Percentiles rank a stretch among this genome's conserved stretches.
phyloP scores from a whole-genome alignment of 768 basidiomycete species.

The Suillus luteus region DNA sequence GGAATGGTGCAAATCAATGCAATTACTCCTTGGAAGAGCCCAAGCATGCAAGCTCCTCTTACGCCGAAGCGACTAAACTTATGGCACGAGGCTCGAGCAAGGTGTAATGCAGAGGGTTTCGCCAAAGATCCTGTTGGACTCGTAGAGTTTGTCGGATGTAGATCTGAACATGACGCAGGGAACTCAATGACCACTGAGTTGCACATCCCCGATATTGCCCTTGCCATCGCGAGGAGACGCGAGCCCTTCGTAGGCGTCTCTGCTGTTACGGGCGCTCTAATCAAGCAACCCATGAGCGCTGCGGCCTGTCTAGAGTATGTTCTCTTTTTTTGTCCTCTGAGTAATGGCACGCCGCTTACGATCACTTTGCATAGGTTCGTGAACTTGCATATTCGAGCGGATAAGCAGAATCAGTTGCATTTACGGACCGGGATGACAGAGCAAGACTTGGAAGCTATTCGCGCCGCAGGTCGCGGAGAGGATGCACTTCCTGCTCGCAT shows the following conservation, averaged over 20 bases:
- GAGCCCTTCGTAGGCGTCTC: neutral
- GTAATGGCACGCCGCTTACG: neutral
- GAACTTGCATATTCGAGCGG: constrained; percentile 19
- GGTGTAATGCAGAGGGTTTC: neutral
- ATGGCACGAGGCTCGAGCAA: neutral
- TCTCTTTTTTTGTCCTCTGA: neutral
- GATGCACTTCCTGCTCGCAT: neutral
- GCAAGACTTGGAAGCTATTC: constrained; percentile 14
- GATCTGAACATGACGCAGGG: neutral
- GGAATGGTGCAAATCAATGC: neutral
- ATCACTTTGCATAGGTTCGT: neutral
- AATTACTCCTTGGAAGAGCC: neutral
- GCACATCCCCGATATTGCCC: neutral
- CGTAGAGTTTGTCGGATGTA: neutral
- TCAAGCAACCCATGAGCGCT: neutral
- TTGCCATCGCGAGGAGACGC: neutral
- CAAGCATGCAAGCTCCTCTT: neutral
- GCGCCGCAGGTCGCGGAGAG: constrained; percentile 1
- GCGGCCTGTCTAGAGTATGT: neutral
- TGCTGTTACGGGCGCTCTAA: neutral
- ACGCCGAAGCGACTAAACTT: neutral
- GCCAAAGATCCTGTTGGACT: neutral
- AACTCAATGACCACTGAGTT: neutral
- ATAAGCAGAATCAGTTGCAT: constrained; percentile 20
- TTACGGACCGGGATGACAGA: constrained; percentile 22